Percentiles rank a stretch among this genome's conserved stretches.
Conservation (phyloP, 2,329 filamentous ascomycete species). For the Penicillium sp. region DNA sequence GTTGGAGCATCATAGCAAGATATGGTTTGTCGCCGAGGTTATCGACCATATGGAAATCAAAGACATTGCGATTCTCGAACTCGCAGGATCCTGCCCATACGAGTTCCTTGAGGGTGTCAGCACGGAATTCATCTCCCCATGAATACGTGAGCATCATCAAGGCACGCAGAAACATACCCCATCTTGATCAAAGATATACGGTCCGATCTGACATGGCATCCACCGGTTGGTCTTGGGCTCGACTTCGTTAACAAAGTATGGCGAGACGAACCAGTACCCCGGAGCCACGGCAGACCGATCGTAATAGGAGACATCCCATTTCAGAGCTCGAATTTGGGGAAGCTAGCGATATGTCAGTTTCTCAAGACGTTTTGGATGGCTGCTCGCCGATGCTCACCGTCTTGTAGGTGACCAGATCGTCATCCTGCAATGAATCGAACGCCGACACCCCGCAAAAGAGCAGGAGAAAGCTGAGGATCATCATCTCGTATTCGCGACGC, state of each 20-base stretch:
- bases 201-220: conserved; percentile 46
- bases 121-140: neutral
- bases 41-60: conserved; percentile 7
- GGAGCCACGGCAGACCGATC: conserved; percentile 33
- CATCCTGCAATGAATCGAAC: too few relatives aligned
- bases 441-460: too few relatives aligned
- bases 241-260: conserved; percentile 36
- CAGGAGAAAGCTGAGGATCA: too few relatives aligned
- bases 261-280: conserved; percentile 51
- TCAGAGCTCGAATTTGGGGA: conserved; percentile 25
- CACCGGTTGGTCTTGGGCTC: conserved; percentile 27
- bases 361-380: too few relatives aligned
- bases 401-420: too few relatives aligned
- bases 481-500: too few relatives aligned
- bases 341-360: too few relatives aligned
- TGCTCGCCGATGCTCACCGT: too few relatives aligned
- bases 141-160: neutral
- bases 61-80: conserved; percentile 1
- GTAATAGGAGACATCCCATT: conserved; percentile 29
- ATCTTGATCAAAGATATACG: conserved; percentile 51
- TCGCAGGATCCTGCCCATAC: conserved; percentile 9
- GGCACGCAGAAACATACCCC: conserved; percentile 38
- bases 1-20: neutral
- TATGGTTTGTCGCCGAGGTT: neutral
- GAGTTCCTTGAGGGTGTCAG: neutral